Percentiles rank a stretch among this genome's conserved stretches.
These are phyloP conservation scores for Pulicaria dysenterica DNA, from an alignment of 129 eudicot species.

Conservation along the genomic window DNA sequence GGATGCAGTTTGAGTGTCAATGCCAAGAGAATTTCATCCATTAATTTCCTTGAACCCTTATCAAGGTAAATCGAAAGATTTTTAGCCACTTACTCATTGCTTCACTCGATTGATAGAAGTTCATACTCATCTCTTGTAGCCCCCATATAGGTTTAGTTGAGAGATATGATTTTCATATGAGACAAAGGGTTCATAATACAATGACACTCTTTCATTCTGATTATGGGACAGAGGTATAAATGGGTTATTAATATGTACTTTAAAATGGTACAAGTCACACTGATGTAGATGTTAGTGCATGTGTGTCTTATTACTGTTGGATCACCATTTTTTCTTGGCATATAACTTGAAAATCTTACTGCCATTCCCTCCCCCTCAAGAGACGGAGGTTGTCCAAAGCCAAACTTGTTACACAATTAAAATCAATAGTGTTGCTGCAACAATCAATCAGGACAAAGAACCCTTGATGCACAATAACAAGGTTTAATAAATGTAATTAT, in stretches of 20 bases:
- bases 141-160: too few relatives aligned
- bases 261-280: too few relatives aligned
- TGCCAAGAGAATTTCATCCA: too few relatives aligned
- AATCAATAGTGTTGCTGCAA: background rate
- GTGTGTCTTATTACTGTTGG: background rate
- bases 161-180: background rate
- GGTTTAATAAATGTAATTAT: background rate
- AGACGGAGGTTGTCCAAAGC: background rate
- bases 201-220: background rate
- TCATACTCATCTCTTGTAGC: too few relatives aligned
- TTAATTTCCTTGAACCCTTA: too few relatives aligned
- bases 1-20: too few relatives aligned
- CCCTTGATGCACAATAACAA: background rate
- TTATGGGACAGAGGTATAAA: too few relatives aligned
- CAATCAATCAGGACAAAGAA: background rate
- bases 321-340: background rate
- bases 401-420: constrained; percentile 1
- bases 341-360: background rate
- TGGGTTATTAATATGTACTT: too few relatives aligned
- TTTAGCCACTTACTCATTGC: too few relatives aligned
- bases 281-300: too few relatives aligned
- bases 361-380: background rate
- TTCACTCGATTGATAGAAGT: too few relatives aligned
- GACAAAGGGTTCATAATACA: background rate
- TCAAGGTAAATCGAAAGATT: too few relatives aligned